Percentiles rank a stretch among this genome's conserved stretches.
phyloP scores from a whole-genome alignment of 1,139 yeast species.

The Sugiyamaella castrensis region DNA sequence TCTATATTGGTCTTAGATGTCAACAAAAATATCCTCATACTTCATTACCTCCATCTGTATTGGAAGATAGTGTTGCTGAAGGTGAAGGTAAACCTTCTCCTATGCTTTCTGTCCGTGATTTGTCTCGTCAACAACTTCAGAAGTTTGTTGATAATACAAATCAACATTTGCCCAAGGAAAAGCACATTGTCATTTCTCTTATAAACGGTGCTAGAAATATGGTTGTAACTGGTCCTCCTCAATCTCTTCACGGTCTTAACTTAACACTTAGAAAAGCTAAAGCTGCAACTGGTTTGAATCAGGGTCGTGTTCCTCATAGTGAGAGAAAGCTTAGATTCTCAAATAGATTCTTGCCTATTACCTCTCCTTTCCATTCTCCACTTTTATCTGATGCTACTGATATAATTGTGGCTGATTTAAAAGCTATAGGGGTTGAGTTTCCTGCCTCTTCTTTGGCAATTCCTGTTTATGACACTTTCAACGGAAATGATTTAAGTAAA shows the following conservation, averaged over 20 bases:
- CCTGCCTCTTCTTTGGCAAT: conserved; percentile 56
- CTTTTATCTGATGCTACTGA: conserved; percentile 71
- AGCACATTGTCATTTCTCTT: conserved; percentile 86
- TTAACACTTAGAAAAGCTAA: conserved; percentile 88
- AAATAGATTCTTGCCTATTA: conserved; percentile 90
- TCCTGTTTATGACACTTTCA: conserved; percentile 89
- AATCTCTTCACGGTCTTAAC: conserved; percentile 95
- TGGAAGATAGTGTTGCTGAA: conserved; percentile 88
- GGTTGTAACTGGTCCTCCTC: conserved; percentile 98
- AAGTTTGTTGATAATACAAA: conserved; percentile 79
- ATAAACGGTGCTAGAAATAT: conserved; percentile 93
- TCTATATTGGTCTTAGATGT: conserved; percentile 91
- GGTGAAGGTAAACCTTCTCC: conserved; percentile 98
- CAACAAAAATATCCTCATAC: conserved; percentile 90
- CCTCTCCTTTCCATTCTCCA: conserved; percentile 96
- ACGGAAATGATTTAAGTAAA: conserved; percentile 74
- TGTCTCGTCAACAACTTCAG: conserved; percentile 76
- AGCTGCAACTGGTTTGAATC: conserved; percentile 93
- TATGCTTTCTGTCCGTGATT: conserved; percentile 91
- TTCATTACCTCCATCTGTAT: conserved; percentile 87
- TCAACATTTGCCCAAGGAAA: conserved; percentile 86
- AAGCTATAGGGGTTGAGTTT: conserved; percentile 55
- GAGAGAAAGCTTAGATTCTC: conserved; percentile 92
- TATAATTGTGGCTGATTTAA: conserved; percentile 62
- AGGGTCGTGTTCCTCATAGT: conserved; percentile 87